Evolutionary conservation across 2,329 filamentous ascomycete genomes (phyloP).

Genomic region (Pseudocercospora cruenta): DNA sequence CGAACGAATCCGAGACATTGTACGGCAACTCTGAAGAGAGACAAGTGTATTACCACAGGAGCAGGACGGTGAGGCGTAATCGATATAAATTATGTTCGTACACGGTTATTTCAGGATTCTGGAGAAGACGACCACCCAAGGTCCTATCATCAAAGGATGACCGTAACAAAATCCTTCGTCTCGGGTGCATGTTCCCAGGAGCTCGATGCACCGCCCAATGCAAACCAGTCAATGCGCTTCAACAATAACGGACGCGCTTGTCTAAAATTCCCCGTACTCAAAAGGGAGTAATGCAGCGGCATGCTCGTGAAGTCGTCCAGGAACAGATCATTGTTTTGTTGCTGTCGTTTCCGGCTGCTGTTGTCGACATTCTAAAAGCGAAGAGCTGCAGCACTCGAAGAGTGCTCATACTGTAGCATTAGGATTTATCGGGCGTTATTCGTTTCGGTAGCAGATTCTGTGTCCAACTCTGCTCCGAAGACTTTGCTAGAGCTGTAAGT

Average conservation of each 20-base stretch:
- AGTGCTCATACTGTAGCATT: constrained; percentile 6
- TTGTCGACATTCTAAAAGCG: constrained; percentile 3
- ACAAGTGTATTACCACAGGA: neutral
- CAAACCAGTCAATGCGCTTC: neutral
- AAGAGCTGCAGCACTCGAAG: neutral
- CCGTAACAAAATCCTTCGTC: neutral
- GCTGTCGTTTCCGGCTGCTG: neutral
- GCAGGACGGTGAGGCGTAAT: neutral
- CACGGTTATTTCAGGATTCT: neutral
- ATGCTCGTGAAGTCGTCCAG: neutral
- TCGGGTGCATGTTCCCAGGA: neutral
- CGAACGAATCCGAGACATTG: neutral
- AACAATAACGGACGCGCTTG: neutral
- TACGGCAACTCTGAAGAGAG: neutral
- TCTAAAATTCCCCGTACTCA: neutral
- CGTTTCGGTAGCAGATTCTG: constrained; percentile 7
- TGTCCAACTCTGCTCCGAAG: constrained; percentile 9
- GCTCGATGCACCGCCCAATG: neutral
- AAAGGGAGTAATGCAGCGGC: neutral
- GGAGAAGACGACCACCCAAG: neutral
- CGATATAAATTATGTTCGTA: neutral
- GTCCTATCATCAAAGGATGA: neutral
- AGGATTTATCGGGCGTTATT: constrained; percentile 6
- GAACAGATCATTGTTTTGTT: neutral
- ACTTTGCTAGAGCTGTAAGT: neutral